These are phyloP conservation scores for Cornus suecica DNA, from an alignment of 148 eudicot genomes.

Conservation along the genomic window DNA sequence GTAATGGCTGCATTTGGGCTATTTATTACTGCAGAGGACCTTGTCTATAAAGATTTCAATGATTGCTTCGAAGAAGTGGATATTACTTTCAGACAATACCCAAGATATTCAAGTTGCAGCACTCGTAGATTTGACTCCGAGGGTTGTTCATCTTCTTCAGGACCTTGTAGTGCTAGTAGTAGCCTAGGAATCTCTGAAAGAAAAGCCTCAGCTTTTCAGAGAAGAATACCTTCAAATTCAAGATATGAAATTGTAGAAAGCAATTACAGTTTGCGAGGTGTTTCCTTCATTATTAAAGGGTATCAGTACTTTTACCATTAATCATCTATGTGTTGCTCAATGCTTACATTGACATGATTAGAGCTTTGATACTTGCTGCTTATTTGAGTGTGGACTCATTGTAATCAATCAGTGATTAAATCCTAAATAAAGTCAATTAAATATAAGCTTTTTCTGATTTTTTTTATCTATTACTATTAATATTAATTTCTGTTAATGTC, in stretches of 20 bases:
- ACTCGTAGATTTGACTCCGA: slow-evolving; percentile 20
- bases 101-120: slow-evolving; percentile 27
- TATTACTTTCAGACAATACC: slow-evolving; percentile 22
- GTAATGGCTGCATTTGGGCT: not conserved
- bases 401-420: not conserved
- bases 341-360: not conserved
- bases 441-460: not conserved
- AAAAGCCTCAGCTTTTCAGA: slow-evolving; percentile 21
- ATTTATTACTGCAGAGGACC: slow-evolving; percentile 39
- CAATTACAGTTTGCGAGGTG: slow-evolving; percentile 28
- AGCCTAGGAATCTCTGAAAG: slow-evolving; percentile 23
- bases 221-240: slow-evolving; percentile 28
- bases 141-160: slow-evolving; percentile 35
- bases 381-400: not conserved
- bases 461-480: no score
- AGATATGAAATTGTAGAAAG: slow-evolving; percentile 28
- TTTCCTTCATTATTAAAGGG: slow-evolving; percentile 48
- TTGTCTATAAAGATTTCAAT: slow-evolving; percentile 41
- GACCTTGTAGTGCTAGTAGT: slow-evolving; percentile 20
- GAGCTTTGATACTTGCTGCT: not conserved
- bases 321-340: not conserved
- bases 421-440: not conserved
- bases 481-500: not conserved
- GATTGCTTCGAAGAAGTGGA: slow-evolving; percentile 31
- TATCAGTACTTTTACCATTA: slow-evolving; percentile 19